Evolutionary conservation across 192 early-diverging fungal genomes (phyloP).

Genomic region (Geosiphon pyriformis): DNA sequence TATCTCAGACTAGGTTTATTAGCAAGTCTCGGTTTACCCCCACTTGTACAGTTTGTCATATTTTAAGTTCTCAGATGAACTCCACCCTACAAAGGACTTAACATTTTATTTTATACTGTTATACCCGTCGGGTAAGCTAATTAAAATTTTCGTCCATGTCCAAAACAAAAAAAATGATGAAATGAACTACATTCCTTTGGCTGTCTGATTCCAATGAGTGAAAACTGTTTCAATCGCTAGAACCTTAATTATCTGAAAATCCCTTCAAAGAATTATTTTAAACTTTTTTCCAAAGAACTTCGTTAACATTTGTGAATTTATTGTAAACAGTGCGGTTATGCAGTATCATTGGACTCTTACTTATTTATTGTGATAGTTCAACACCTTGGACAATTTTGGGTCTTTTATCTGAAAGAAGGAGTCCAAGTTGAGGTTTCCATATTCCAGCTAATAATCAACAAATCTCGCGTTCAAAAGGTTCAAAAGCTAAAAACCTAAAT

Average conservation of each 20-base stretch:
- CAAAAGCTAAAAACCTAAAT: not conserved
- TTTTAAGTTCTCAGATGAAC: no score
- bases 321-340: not conserved
- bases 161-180: not conserved
- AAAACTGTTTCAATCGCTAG: not conserved
- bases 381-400: no score
- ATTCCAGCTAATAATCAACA: no score
- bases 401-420: no score
- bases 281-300: not conserved
- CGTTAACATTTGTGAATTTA: not conserved
- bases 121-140: not conserved
- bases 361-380: no score
- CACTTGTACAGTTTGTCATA: no score
- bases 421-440: no score
- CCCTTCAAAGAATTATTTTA: not conserved
- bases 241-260: not conserved
- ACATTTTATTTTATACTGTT: not conserved
- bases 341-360: no score
- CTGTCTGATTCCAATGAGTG: not conserved
- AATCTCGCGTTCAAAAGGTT: no score
- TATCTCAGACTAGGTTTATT: no score
- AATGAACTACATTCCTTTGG: not conserved
- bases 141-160: not conserved
- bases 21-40: no score
- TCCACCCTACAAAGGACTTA: no score